Evolutionary conservation across 108 stramenopile genomes (phyloP), one percentile per base, ranked within the genome.

Genomic region (Epithemia pelagica): DNA sequence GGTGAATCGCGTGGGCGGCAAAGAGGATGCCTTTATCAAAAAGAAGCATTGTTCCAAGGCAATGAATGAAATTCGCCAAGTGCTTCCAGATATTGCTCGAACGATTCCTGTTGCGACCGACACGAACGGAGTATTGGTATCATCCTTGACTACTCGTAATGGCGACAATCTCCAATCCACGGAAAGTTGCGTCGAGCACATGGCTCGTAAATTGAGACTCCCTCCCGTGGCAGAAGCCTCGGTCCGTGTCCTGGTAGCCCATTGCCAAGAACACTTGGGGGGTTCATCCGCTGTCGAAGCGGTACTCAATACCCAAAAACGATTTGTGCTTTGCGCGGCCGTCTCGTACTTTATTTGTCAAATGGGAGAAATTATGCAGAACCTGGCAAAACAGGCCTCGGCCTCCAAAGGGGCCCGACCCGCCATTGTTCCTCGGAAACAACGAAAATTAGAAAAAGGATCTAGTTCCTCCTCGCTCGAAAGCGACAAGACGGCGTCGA

Each of bases 181-280:
- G 0, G 52, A 61, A 23, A 76, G 73, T 60, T 76, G 82, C 58
- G 79, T 78, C 22, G 79, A 78, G 26, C 81, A 86, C 61, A 65
- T 68, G 1, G 26, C 66, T 31, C 78, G 67, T 19, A 75, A 77
- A 27, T 59, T 86, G 61, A 68, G 79, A 27, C 67, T 86, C 27
- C 77, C 84, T 30, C 75, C 77, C 7, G 81, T 80, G 2, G 84
- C 84, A 2, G 70, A 75, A 59, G 74, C 79, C 22, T 76, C 71
- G 15, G 73, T 86, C 53, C 74, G 67, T 30, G 61, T 37, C 0
- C 51, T 86, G 59, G 66, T 78, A 51, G 56, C 61, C 25, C 70
- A 78, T 26, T 78, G 64, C 19, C 37, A 46, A 46, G 15, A 46
- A 15, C 37, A 46, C 5, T 5, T 10, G 10, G 37, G 15, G 10